A percentile compares a stretch with the other conserved stretches of the same genome.
These are phyloP conservation scores for Erysimum cheiranthoides DNA, from an alignment of 345 rosid species.

Conservation along the genomic window DNA sequence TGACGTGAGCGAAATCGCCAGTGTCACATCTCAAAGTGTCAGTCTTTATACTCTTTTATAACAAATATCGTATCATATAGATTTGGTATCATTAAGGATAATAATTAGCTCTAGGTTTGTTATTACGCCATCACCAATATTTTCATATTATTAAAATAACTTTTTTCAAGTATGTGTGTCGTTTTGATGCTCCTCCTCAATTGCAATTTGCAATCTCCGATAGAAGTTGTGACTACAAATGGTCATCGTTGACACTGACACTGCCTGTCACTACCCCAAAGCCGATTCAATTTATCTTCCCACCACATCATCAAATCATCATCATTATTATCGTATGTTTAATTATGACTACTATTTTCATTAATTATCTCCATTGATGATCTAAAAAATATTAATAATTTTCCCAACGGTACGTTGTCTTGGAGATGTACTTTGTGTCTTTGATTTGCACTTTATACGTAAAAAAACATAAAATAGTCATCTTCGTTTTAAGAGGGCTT, in stretches of 20 bases:
- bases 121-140: slow-evolving; percentile 27
- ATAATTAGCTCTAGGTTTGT: slow-evolving; percentile 42
- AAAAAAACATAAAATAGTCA: neutral
- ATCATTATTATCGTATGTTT: slow-evolving; percentile 10
- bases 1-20: slow-evolving; percentile 50
- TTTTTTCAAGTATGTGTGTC: slow-evolving; percentile 20
- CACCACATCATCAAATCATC: slow-evolving; percentile 27
- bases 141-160: neutral
- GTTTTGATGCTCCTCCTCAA: slow-evolving; percentile 19
- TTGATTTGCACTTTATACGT: neutral
- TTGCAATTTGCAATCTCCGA: slow-evolving; percentile 17
- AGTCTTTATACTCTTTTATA: slow-evolving; percentile 18
- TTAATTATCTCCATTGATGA: slow-evolving; percentile 31
- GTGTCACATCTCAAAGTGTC: slow-evolving; percentile 44
- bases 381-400: slow-evolving; percentile 5
- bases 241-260: slow-evolving; percentile 53
- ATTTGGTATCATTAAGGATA: slow-evolving; percentile 50
- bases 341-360: slow-evolving; percentile 20
- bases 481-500: neutral
- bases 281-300: slow-evolving; percentile 22
- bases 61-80: slow-evolving; percentile 43
- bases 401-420: slow-evolving; percentile 29
- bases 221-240: slow-evolving; percentile 45
- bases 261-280: slow-evolving; percentile 28
- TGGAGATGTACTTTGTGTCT: neutral